These are phyloP conservation scores for Zarea fungicola DNA, from an alignment of 2,329 filamentous ascomycete species.

Conservation along the genomic window DNA sequence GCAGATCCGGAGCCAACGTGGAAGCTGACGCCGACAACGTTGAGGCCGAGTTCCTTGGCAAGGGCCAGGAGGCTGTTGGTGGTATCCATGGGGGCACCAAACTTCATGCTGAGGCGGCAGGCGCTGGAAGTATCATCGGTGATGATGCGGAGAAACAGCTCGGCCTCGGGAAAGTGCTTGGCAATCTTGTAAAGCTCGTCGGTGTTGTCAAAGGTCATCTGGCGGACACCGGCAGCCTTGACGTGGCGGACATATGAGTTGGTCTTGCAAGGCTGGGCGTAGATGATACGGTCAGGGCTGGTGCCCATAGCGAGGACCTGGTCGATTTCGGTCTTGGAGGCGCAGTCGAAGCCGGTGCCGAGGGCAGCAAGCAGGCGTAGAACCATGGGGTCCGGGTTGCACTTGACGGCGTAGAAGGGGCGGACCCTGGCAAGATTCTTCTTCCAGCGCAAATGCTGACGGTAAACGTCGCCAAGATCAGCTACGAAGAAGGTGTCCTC, in stretches of 20 bases:
- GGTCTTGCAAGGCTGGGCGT: constrained; percentile 99
- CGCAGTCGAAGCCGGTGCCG: constrained; percentile 95
- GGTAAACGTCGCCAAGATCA: constrained; percentile 96
- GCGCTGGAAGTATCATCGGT: constrained; percentile 94
- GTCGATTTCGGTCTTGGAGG: constrained; percentile 96
- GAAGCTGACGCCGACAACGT: constrained; percentile 94
- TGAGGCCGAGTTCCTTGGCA: constrained; percentile 76
- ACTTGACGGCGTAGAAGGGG: constrained; percentile 98
- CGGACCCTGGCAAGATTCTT: constrained; percentile 85
- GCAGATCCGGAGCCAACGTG: constrained; percentile 95
- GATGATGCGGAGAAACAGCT: constrained; percentile 89
- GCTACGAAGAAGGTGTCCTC: constrained; percentile 98
- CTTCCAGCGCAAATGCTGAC: constrained; percentile 98
- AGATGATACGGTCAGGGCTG: constrained; percentile 89
- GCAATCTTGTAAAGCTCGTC: constrained; percentile 98
- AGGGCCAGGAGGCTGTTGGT: constrained; percentile 72
- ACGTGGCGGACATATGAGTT: constrained; percentile 96
- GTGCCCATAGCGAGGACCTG: constrained; percentile 79
- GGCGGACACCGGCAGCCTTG: constrained; percentile 75
- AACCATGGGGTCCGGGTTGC: constrained; percentile 90
- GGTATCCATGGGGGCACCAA: constrained; percentile 82
- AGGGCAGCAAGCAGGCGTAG: constrained; percentile 81
- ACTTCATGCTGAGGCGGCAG: constrained; percentile 95
- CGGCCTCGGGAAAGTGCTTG: constrained; percentile 79
- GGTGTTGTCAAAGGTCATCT: constrained; percentile 99